A percentile compares a stretch with the other conserved stretches of the same genome.
Conservation (phyloP, 163 green algal genomes). For the Chloroidium sp. region DNA sequence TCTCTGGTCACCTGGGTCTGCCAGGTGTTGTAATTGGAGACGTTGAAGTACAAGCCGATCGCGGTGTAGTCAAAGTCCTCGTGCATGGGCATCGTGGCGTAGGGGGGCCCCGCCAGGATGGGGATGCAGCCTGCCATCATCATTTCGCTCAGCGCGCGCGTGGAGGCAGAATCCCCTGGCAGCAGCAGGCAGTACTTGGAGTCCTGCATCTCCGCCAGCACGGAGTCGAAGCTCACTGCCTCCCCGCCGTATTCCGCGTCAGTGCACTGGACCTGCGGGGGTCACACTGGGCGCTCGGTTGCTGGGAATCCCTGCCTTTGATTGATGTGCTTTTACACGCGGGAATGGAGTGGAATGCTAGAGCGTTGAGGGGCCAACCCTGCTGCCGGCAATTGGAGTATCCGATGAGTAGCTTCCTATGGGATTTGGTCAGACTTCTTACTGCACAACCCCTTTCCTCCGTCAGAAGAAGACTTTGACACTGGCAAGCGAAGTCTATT, state of each 20-base stretch:
- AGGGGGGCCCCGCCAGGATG: conserved; percentile 10
- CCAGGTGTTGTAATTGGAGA: conserved; percentile 8
- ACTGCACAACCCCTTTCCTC: too few relatives aligned
- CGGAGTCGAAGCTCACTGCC: neutral
- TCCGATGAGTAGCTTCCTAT: too few relatives aligned
- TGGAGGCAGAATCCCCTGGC: conserved; percentile 2
- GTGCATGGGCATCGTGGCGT: conserved; percentile 6
- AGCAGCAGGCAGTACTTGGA: conserved; percentile 5
- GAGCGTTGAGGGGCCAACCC: too few relatives aligned
- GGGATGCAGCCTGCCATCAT: conserved; percentile 13
- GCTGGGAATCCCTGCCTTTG: too few relatives aligned
- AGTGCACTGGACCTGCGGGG: conserved; percentile 1
- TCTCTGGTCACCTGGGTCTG: neutral
- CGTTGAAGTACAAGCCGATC: conserved; percentile 8
- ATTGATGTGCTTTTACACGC: too few relatives aligned
- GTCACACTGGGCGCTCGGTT: too few relatives aligned
- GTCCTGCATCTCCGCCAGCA: conserved; percentile 4
- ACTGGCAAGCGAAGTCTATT: too few relatives aligned
- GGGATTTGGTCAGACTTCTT: too few relatives aligned
- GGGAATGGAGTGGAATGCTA: too few relatives aligned
- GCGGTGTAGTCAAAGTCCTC: conserved; percentile 4
- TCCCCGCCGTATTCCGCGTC: neutral
- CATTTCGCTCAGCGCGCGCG: conserved; percentile 1
- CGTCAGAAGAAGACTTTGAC: too few relatives aligned
- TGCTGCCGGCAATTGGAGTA: too few relatives aligned